Evolutionary conservation across 2,329 filamentous ascomycete species (phyloP).

Genomic region (Cytospora piceae): DNA sequence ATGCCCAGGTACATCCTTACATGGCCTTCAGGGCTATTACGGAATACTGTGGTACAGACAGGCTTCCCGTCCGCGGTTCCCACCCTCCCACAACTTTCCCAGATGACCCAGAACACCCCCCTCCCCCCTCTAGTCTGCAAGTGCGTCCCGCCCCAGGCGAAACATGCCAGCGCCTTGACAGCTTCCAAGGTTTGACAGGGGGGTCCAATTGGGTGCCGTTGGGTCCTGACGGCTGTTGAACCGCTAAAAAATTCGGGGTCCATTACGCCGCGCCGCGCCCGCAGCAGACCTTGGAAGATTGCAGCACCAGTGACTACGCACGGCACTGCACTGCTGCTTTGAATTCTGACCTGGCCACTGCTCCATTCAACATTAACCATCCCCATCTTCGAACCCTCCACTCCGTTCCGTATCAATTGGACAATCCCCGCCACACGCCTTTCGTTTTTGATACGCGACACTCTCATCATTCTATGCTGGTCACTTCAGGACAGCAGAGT

Average conservation of each 20-base stretch:
- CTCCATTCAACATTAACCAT: neutral
- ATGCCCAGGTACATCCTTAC: neutral
- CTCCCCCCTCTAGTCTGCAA: neutral
- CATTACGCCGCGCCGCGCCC: neutral
- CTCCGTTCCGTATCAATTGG: neutral
- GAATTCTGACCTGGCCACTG: constrained; percentile 1
- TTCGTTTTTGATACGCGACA: neutral
- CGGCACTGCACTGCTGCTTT: neutral
- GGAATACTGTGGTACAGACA: neutral
- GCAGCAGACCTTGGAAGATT: neutral
- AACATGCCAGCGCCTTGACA: neutral
- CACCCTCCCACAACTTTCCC: neutral
- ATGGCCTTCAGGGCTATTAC: neutral
- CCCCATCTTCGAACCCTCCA: neutral
- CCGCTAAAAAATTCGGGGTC: neutral
- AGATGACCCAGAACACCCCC: neutral
- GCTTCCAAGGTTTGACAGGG: neutral
- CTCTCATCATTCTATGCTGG: constrained; percentile 1
- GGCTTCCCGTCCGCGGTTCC: constrained; percentile 1
- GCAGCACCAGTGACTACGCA: neutral
- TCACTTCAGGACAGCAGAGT: neutral
- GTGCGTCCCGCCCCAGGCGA: neutral
- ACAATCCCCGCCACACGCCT: neutral
- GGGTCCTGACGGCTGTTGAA: constrained; percentile 1
- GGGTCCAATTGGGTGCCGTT: constrained; percentile 1